Evolutionary conservation across 495 filamentous ascomycete genomes (phyloP), one percentile per base, ranked within the genome.

Genomic region (Penicillium malachiteum): DNA sequence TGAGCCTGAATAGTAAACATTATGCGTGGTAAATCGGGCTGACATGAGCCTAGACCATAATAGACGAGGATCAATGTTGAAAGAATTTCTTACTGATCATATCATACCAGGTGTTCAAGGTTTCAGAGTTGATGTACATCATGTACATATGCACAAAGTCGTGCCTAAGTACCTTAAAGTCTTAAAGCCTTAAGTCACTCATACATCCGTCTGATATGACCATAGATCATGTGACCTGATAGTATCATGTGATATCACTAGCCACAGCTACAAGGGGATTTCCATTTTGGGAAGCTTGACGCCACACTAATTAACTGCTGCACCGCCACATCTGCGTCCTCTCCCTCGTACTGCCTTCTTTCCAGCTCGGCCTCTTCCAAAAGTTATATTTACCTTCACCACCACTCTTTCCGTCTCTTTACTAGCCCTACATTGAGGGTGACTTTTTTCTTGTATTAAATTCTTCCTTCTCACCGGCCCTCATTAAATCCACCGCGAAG

Each of bases 321-420:
- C 64, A 64, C 61, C 62, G 63, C 63, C 48, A 61, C 59, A 40
- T 18, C 18, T 49, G 59, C 56, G 50, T 62, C 46, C 55, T 65
- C 56, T 57, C 50, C 59, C 57, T 52, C 56, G 55, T 60, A 61
- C 56, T 53, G 37, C 47, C 40, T 41, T 48, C 56, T 52, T 39
- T 45, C 52, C 45, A 50, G 46, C 37, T 45, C 49, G 56, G 35
- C 31, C 40, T 44, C 34, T 56, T 52, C 45, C 35, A 30, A 39
- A 51, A 53, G 35, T 49, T 32, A 26, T 21, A 26, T 16, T 53
- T 39, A 42, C n/a, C 39, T 33, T 43, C 46, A 21, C 41, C 40
- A 39, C 41, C 48, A 42, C 37, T 37, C 33, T 32, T 49, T 50
- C 50, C 39, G 42, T 50, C 41, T 48, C 45, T 54, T 57, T 44